phyloP scores from a whole-genome alignment of 202 grass and related monocot species.

The Miscanthus sacchariflorus region DNA sequence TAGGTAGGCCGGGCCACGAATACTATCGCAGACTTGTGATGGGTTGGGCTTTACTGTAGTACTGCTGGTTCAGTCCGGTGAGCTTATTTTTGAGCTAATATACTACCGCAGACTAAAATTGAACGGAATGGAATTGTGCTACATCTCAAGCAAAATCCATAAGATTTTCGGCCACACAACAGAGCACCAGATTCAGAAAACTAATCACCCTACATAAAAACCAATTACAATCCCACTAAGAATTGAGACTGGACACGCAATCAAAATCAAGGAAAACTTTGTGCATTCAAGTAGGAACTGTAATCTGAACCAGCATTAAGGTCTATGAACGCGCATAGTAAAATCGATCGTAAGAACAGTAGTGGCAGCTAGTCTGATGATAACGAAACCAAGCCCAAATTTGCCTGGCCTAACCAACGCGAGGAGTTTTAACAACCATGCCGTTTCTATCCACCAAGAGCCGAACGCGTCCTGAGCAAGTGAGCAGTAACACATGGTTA shows the following conservation, averaged over 20 bases:
- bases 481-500: not conserved
- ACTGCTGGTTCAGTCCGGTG: not conserved
- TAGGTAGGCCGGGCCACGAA: not conserved
- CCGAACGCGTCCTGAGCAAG: not conserved
- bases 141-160: too few species aligned
- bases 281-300: not conserved
- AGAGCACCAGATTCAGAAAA: not conserved
- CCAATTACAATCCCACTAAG: not conserved
- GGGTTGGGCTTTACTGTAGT: not conserved
- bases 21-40: not conserved
- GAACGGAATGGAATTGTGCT: too few species aligned
- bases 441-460: slow-evolving; percentile 8
- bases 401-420: not conserved
- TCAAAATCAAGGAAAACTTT: not conserved
- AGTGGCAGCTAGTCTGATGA: not conserved
- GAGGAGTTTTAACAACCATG: not conserved
- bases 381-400: not conserved
- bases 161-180: not conserved
- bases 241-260: not conserved
- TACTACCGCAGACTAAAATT: too few species aligned
- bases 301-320: not conserved
- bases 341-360: not conserved
- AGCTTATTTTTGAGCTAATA: too few species aligned
- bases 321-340: not conserved
- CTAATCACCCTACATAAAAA: not conserved